These are phyloP conservation scores for Grosmannia clavigera DNA, from an alignment of 2,329 filamentous ascomycete species.

Conservation along the genomic window DNA sequence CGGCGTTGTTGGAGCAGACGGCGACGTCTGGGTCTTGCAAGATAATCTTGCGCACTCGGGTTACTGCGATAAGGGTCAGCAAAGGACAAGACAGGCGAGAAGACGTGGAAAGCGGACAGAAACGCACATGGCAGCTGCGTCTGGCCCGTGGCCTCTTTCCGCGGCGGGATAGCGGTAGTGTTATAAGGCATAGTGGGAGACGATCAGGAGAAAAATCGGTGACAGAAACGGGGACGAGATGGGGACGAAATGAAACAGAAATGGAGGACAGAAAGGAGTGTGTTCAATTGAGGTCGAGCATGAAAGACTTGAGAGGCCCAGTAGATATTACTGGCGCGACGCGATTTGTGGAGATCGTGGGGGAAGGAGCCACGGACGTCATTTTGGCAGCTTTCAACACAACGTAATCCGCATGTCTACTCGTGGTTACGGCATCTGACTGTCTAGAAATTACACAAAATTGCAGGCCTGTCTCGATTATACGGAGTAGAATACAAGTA, in stretches of 20 bases:
- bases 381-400: background rate
- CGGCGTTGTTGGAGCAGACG: slow-evolving; percentile 83
- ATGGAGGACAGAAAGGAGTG: too few species aligned
- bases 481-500: background rate
- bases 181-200: slow-evolving; percentile 68
- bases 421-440: background rate
- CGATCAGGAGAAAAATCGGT: background rate
- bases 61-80: slow-evolving; percentile 48
- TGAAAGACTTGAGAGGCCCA: background rate
- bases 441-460: background rate
- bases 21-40: slow-evolving; percentile 73
- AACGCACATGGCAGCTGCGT: slow-evolving; percentile 73
- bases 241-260: background rate
- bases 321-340: background rate
- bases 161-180: slow-evolving; percentile 66
- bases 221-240: background rate
- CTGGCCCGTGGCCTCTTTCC: slow-evolving; percentile 73
- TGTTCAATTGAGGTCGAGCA: background rate
- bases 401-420: background rate
- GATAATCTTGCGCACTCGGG: slow-evolving; percentile 93
- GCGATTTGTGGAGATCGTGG: slow-evolving; percentile 2
- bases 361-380: background rate
- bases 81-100: background rate
- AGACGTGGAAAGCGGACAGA: background rate
- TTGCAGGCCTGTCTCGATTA: background rate